Base-by-base conservation (phyloP, 1,284 basidiomycete genomes). In the Macrocybe sp. region DNA sequence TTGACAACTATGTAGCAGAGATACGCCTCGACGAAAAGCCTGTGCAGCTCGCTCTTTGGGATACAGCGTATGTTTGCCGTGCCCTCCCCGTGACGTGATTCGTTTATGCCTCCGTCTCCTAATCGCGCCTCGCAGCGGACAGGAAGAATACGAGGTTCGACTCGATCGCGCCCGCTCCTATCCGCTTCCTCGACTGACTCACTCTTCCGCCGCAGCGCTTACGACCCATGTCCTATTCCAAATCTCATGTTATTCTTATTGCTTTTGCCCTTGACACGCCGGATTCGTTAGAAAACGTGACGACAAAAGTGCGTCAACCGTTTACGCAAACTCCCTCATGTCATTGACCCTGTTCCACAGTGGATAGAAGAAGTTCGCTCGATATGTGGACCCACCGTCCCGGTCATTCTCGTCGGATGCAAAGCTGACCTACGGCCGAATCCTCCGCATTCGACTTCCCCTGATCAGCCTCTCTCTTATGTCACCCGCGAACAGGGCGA, bases 1-100 rank as follows among this genome's bases (percentile, higher is more conserved):
- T 97, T 62, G 94, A 97, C 72, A 99, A 98, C 66, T 99, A 97
- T 68, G 95, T 98, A 52, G 95, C 96, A 41, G 96, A 98, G 73
- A 97, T 99, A 62, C 79, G 93, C 59, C 75, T 98, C 47, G 96
- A 99, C 67, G 94, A 94, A 55, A 98, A 98, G 68, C 91, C 94
- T 37, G 90, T 98, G 16, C 94, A 97, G 66, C 72, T 97, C 48
- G 94, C 95, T 37, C 70, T 97, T 34, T 97, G 95, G 95, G 95
- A 97, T 77, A 97, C 94, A 49, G 95, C 95, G 92, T 92, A 65
- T 68, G 89, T 83, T 49, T 38, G 10, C 22, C 49, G 50, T 49
- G 36, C 41, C 22, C 45, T 51, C 53, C 46, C 51, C 41, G 22
- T 41, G 37, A 45, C 41, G 48, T 22, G 31, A 46, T 40, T 47